Base-by-base conservation (phyloP, 495 filamentous ascomycete species). In the Aspergillus biplanus region DNA sequence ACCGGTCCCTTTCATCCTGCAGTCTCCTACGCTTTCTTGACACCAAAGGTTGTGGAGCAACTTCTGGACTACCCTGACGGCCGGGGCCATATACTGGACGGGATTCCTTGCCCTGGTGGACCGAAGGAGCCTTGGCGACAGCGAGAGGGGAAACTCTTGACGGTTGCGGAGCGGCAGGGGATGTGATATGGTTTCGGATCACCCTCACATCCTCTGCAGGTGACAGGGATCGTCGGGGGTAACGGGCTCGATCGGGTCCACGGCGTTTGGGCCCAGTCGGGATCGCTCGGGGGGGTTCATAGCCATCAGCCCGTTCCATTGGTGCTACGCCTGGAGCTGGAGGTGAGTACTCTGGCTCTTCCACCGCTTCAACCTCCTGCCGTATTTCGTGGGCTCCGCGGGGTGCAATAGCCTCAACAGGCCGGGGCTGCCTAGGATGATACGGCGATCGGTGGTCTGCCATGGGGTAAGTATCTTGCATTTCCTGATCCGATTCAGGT, bases 81-180 rank as follows among this genome's bases (percentile, higher is more conserved):
- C 70, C 70, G 18, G 57, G 37, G 6, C 21, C 69, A 58, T 71
- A 72, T 35, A 73, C 74, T 31, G 59, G 35, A 49, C 72, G 69
- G 31, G 66, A 62, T 37, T 69, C 69, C 53, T 66, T 74, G 27
- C 61, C 52, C 59, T 77, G 77, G 34, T 74, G 72, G 32, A 75
- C 76, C 6, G 84, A 80, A 33, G 86, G 83, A 44, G 80, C 80
- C 69, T 88, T 89, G 48, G 86, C 78, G 33, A 82, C 81, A 27
- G 89, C 87, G 52, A 95, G 72, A 8, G 90, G 91, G 18, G 92
- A 93, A 21, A 95, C 89, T 65, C 90, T 86, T 35, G 89, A 87
- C 34, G 92, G 92, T 62, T 91, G 90, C 42, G 92, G 92, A 52
- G 92, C 92, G 65, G 90, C 78, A 32, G 92, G 92, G 16, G 89